Evolutionary conservation across 192 early-diverging fungal genomes (phyloP), one percentile per base, ranked within the genome.

Genomic region (Coemansia javaensis): DNA sequence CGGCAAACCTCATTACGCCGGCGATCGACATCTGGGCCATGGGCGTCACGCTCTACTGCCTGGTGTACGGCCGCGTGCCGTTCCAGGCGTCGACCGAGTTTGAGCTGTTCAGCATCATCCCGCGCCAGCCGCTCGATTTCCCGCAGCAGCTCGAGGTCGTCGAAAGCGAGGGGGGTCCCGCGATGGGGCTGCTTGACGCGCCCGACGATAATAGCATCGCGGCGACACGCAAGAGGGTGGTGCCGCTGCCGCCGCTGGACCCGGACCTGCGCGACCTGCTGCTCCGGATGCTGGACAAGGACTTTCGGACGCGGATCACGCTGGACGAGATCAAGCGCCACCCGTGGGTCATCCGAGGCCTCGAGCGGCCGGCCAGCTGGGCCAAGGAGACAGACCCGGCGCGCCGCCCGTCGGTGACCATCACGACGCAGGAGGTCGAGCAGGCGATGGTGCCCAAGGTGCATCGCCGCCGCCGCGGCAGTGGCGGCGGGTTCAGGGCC

Each of bases 21-120:
- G 88, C 89, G 0, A 98, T 98, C 40, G 96, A 98, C 63, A 83
- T 98, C 10, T 98, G 96, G 96, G 96, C 96, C 25, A 78, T 97
- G 47, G 96, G 96, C 1, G 94, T 97, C 18, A 97, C 91, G 9
- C 77, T 98, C 13, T 98, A 91, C 71, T 97, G 94, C 56, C 75
- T 98, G 32, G 73, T 94, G 6, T 97, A 85, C 67, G 96, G 96
- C 8, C 70, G 77, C 27, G 90, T 92, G 41, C 96, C 96, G 12
- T 98, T 98, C 64, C 82, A 83, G 15, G 96, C 93, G 7, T 82
- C 90, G 17, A 93, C 87, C 21, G 96, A 98, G 72, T 95, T 90
- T 75, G 96, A 98, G 68, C 70, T 97, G 43, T 97, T 96, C 65
- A 86, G 90, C 63, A 80, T 91, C 17, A 98, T 97, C 30, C 84